phyloP scores from a whole-genome alignment of 176 grass and related monocot species.

The Saccharum spontaneum region DNA sequence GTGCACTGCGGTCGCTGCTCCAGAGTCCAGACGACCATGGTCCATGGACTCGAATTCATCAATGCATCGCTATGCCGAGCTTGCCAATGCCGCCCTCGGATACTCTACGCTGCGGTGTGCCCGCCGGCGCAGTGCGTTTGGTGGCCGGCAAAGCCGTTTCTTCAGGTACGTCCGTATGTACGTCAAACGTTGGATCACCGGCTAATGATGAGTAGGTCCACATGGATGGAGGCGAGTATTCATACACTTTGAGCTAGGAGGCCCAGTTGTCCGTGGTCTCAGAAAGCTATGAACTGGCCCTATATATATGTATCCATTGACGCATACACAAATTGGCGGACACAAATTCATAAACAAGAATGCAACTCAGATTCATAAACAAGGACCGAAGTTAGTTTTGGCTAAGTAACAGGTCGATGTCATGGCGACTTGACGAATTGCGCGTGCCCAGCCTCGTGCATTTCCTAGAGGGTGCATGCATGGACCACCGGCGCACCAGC shows the following conservation, averaged over 20 bases:
- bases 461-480: not conserved
- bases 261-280: not conserved
- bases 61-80: no score
- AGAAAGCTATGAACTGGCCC: not conserved
- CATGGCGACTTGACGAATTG: not conserved
- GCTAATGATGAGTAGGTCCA: not conserved
- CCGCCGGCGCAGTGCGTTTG: not conserved
- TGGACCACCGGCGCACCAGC: not conserved
- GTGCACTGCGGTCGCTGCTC: not conserved
- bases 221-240: not conserved
- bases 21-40: not conserved
- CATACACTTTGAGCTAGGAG: not conserved
- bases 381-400: not conserved
- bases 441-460: not conserved
- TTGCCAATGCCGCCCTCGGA: not conserved
- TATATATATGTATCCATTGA: not conserved
- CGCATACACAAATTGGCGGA: not conserved
- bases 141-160: not conserved
- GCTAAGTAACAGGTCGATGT: slow-evolving; percentile 9
- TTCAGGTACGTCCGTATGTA: no score
- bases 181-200: not conserved
- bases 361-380: not conserved
- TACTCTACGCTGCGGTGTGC: not conserved
- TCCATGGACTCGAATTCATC: not conserved
- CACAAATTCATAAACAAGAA: not conserved